Conservation (phyloP, 202 grass and related monocot species). For the Hordeum pubiflorum region DNA sequence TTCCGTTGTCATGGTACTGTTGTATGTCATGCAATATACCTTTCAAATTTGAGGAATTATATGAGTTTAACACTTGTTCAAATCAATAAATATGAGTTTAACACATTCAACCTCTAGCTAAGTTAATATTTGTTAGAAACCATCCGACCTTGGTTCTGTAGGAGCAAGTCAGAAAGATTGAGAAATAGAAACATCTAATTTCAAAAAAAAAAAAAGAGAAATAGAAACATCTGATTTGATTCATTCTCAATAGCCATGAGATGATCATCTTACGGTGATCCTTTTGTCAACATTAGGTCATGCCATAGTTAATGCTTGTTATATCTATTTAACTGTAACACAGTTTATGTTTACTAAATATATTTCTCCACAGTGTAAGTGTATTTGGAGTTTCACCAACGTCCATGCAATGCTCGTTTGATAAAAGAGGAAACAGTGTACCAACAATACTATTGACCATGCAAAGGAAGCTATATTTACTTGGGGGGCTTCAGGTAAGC, state of each 20-base stretch:
- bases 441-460: constrained; percentile 80
- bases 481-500: constrained; percentile 76
- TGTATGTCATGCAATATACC: too few relatives aligned
- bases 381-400: constrained; percentile 93
- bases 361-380: constrained; percentile 51
- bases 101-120: background rate
- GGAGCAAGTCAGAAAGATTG: too few relatives aligned
- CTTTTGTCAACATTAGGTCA: background rate
- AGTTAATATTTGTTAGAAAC: background rate
- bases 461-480: constrained; percentile 76
- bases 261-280: too few relatives aligned
- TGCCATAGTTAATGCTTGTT: background rate
- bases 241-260: too few relatives aligned
- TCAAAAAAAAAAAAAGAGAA: too few relatives aligned
- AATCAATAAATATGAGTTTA: too few relatives aligned
- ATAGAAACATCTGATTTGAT: too few relatives aligned
- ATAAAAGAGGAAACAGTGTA: constrained; percentile 88
- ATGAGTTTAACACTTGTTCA: too few relatives aligned
- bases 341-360: constrained; percentile 11
- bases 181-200: too few relatives aligned
- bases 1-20: too few relatives aligned
- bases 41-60: too few relatives aligned
- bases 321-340: background rate
- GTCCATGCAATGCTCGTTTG: constrained; percentile 90
- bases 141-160: too few relatives aligned